Conservation (phyloP, 2,329 filamentous ascomycete genomes). For the Pseudogymnoascus sp. region DNA sequence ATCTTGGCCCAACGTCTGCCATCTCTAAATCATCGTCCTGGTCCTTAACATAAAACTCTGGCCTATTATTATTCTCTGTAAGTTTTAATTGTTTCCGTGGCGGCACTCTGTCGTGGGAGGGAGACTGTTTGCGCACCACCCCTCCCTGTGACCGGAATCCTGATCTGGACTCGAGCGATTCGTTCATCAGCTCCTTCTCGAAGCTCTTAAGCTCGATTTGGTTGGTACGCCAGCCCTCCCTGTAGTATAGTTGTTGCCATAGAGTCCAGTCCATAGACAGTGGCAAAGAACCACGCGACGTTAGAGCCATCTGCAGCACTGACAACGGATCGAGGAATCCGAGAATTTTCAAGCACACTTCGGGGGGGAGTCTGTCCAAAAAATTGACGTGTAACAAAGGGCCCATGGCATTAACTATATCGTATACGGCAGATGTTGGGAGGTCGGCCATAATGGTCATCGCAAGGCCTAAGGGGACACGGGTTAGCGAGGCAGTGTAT, state of each 20-base stretch:
- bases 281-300: slow-evolving; percentile 74
- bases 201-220: slow-evolving; percentile 54
- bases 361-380: slow-evolving; percentile 71
- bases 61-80: background rate
- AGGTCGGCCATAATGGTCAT: slow-evolving; percentile 70
- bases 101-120: background rate
- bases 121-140: slow-evolving; percentile 8
- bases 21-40: background rate
- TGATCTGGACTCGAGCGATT: slow-evolving; percentile 10
- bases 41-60: background rate
- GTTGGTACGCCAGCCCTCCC: slow-evolving; percentile 79
- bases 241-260: slow-evolving; percentile 75
- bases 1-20: background rate
- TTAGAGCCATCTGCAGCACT: slow-evolving; percentile 66
- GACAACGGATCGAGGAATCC: slow-evolving; percentile 76
- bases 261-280: slow-evolving; percentile 74
- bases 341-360: slow-evolving; percentile 85
- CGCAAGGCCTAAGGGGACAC: slow-evolving; percentile 57
- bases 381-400: slow-evolving; percentile 91
- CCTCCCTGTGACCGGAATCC: background rate
- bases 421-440: slow-evolving; percentile 68
- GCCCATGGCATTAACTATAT: slow-evolving; percentile 71
- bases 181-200: slow-evolving; percentile 44
- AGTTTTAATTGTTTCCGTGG: background rate
- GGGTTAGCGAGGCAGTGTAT: background rate